phyloP scores from a whole-genome alignment of 1,284 basidiomycete genomes.

The Sporisorium exsertum region DNA sequence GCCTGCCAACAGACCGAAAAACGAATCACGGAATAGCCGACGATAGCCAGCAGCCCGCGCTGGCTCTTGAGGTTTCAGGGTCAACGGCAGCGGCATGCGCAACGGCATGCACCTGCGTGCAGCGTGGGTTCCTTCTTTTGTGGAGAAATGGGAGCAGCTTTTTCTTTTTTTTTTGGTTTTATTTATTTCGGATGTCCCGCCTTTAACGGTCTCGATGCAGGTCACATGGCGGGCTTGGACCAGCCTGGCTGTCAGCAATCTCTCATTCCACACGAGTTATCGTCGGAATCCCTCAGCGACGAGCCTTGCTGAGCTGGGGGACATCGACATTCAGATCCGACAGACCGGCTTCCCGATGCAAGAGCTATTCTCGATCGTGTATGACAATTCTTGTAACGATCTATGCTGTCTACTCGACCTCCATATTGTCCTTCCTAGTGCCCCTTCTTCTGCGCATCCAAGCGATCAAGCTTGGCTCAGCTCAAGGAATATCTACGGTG shows the following conservation, averaged over 20 bases:
- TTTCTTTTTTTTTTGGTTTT: background rate
- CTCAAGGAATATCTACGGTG: too few species aligned
- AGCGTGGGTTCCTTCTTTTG: background rate
- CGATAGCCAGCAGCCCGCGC: slow-evolving; percentile 19
- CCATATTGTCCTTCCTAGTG: background rate
- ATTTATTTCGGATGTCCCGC: slow-evolving; percentile 20
- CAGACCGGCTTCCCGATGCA: background rate
- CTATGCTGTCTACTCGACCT: background rate
- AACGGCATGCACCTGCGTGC: slow-evolving; percentile 5
- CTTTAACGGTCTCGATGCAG: slow-evolving; percentile 27
- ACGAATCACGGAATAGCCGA: slow-evolving; percentile 38
- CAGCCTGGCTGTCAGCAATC: background rate
- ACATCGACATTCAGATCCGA: too few species aligned
- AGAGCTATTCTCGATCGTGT: background rate
- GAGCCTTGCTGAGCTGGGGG: too few species aligned
- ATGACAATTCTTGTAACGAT: background rate
- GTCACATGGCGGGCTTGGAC: slow-evolving; percentile 7
- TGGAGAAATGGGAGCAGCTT: slow-evolving; percentile 5
- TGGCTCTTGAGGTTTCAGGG: background rate
- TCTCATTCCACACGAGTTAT: too few species aligned
- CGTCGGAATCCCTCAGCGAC: background rate
- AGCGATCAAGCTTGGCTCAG: slow-evolving; percentile 48
- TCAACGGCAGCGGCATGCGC: too few species aligned
- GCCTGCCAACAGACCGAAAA: background rate
- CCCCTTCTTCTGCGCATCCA: slow-evolving; percentile 18